These are phyloP conservation scores for Allium sativum DNA, from an alignment of 106 monocot genomes.

Conservation along the genomic window DNA sequence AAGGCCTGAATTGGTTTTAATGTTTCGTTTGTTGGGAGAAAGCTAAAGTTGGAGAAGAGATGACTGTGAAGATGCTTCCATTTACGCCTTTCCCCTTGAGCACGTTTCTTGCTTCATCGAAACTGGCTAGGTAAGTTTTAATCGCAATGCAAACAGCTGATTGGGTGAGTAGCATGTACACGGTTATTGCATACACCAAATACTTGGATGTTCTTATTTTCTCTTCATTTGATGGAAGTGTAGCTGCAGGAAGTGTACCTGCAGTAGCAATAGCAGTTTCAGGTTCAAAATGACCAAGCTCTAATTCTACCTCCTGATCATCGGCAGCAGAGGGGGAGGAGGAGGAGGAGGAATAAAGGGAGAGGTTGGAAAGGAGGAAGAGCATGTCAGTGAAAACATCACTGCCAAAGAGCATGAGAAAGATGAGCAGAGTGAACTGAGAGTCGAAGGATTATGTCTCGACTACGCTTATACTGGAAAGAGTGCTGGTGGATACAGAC, in stretches of 20 bases:
- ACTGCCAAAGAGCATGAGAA: conserved; percentile 46
- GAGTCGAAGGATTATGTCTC: conserved; percentile 39
- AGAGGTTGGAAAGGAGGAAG: conserved; percentile 3
- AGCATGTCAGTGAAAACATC: conserved; percentile 34
- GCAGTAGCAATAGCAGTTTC: too few relatives aligned
- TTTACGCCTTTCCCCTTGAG: not conserved
- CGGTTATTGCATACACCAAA: conserved; percentile 10
- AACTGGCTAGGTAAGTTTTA: not conserved
- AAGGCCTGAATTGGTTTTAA: conserved; percentile 29
- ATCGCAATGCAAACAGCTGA: not conserved
- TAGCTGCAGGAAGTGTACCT: too few relatives aligned
- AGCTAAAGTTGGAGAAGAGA: conserved; percentile 32
- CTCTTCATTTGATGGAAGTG: too few relatives aligned
- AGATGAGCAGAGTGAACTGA: conserved; percentile 31
- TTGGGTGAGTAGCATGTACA: conserved; percentile 14
- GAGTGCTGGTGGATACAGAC: conserved; percentile 34
- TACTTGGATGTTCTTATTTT: not conserved
- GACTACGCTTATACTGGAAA: conserved; percentile 29
- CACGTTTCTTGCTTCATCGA: not conserved
- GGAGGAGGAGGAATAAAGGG: not conserved
- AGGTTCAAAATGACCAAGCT: not conserved
- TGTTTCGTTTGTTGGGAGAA: conserved; percentile 54
- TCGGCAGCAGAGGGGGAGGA: not conserved
- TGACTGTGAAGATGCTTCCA: conserved; percentile 11
- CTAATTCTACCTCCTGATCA: not conserved